Base-by-base conservation (phyloP, 2,329 filamentous ascomycete species). In the Teratosphaeria gauchensis region DNA sequence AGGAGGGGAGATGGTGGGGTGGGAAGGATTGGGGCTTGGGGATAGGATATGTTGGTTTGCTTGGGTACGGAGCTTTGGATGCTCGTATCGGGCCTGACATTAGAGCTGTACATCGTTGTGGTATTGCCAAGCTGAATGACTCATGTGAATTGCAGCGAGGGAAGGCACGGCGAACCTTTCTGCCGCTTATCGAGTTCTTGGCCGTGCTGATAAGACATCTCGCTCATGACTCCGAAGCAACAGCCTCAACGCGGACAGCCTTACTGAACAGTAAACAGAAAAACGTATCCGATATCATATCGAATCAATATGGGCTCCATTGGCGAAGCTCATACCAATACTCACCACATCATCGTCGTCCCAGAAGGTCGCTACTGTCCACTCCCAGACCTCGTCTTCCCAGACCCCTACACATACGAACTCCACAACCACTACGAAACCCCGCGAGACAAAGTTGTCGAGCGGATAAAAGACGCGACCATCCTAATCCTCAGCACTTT, bases 381-480 rank as follows among this genome's bases (percentile, higher is more conserved):
- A 4, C 4, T 38, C 35, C 35, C 35, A 4, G 35, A 38, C 35
- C 35, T 38, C 35, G 35, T 38, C 35, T 38, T 38, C 35, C 35
- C 35, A 1, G 35, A 38, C 1, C 35, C 35, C 35, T 38, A 38
- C 35, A 38, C 35, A 7, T 38, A 1, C 11, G 35, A 38, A 38
- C 35, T 14, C 11, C 35, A 38, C 35, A 38, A 14, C 35, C 35
- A 38, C 35, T 14, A 5, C 35, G 12, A 12, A 12, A 38, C 35
- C 35, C 35, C 35, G 7, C 11, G 4, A 16, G 35, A 38, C 35
- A 38, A 38, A 38, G 4, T 38, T 11, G 35, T 16, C 52, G 68
- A 69, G 7, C 74, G 77, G 56, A 71, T 80, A 56, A 71, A 68
- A 61, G 68, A 76, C 66, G 79, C 79, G 14, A 78, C 77, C 4